Evolutionary conservation across 1,284 basidiomycete genomes (phyloP).

Genomic region (Pterulicium gracile): DNA sequence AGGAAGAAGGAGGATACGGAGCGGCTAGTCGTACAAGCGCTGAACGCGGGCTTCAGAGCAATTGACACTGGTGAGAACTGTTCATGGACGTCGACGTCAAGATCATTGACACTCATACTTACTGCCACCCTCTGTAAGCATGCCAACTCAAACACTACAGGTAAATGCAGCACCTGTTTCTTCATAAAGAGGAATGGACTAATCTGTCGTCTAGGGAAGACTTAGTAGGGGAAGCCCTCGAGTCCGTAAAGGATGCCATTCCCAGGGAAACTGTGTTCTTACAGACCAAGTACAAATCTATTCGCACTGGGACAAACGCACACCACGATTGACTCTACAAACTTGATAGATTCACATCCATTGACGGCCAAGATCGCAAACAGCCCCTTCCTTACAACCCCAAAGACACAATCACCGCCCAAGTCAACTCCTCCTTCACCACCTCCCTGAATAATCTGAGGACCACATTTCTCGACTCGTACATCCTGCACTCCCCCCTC

Average conservation of each 20-base stretch:
- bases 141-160: slow-evolving; percentile 72
- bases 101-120: slow-evolving; percentile 7
- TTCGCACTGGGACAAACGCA: slow-evolving; percentile 1
- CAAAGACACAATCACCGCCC: slow-evolving; percentile 37
- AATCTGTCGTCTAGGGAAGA: slow-evolving; percentile 50
- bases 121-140: slow-evolving; percentile 27
- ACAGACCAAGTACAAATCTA: slow-evolving; percentile 59
- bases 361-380: slow-evolving; percentile 56
- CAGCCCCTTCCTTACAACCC: slow-evolving; percentile 68
- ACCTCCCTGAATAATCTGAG: slow-evolving; percentile 56
- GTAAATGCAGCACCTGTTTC: slow-evolving; percentile 22
- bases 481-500: slow-evolving; percentile 70
- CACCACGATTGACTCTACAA: slow-evolving; percentile 6
- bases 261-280: slow-evolving; percentile 55
- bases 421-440: slow-evolving; percentile 54
- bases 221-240: slow-evolving; percentile 63
- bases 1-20: slow-evolving; percentile 71
- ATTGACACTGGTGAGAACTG: slow-evolving; percentile 61
- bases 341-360: slow-evolving; percentile 50
- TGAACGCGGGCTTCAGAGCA: slow-evolving; percentile 65
- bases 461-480: slow-evolving; percentile 62
- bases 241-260: slow-evolving; percentile 41
- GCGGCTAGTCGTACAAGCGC: slow-evolving; percentile 56
- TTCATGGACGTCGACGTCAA: slow-evolving; percentile 1
- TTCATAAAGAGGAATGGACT: slow-evolving; percentile 6